Base-by-base conservation (phyloP, 768 basidiomycete species). In the Dioszegia aurantiaca region DNA sequence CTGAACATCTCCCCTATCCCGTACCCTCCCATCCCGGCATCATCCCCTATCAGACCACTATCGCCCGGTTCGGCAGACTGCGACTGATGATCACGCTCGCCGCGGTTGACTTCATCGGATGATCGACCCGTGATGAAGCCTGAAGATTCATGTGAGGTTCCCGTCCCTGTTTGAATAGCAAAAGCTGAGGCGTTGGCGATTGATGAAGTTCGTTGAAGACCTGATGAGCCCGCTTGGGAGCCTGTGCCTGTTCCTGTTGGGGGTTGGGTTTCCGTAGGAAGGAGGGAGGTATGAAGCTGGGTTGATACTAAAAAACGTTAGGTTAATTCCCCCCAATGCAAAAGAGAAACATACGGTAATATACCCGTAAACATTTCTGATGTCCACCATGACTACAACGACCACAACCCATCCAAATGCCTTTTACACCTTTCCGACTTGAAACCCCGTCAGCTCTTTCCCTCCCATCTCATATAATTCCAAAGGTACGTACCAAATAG, bases 301-400 rank as follows among this genome's bases (percentile, higher is more conserved):
- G 21, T 33, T 12, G 21, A 19, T 23, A 30, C 30, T 36, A 11
- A 31, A 27, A 8, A n/a, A 12, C 17, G 54, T 17, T 23, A n/a
- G 1, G n/a, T n/a, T n/a, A n/a, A n/a, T n/a, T n/a, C n/a, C n/a
- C n/a, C n/a, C n/a, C n/a, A n/a, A n/a, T n/a, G n/a, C n/a, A 28
- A 31, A 8, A 16, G 21, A n/a, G 49, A 12, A 17, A 65, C 70
- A 52, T 36, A 72, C 70, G 49, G 47, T 64, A 65, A 56, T 72
- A 69, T 21, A 55, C 28, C 52, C 67, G 45, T 56, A 72, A 67
- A 56, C 64, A 54, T n/a, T 56, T 63, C 33, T 64, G 58, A 58
- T 73, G 71, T 14, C 71, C 71, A 21, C 69, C 68, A 62, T 73
- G 71, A 30, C 61, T 40, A 42, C 71, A 73, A 37, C 60, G 55